Percentiles rank a stretch among this genome's conserved stretches.
phyloP scores from a whole-genome alignment of 1,284 basidiomycete genomes.

The Omphalotus olearius region DNA sequence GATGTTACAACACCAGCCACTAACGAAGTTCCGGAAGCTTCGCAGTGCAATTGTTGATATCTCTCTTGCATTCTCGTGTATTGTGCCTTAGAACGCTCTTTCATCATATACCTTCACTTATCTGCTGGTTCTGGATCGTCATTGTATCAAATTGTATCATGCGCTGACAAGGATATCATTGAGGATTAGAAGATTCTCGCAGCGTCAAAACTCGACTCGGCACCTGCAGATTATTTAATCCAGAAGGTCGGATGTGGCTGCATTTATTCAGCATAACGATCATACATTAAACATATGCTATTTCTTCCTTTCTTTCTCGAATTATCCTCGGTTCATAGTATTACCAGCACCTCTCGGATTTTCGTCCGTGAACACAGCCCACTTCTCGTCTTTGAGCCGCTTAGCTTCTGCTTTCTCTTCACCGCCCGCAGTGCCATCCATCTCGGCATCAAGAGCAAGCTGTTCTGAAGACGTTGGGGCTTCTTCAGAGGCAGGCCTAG shows the following conservation, averaged over 20 bases:
- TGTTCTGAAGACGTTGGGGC: conserved; percentile 75
- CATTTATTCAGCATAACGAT: too few relatives aligned
- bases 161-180: too few relatives aligned
- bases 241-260: too few relatives aligned
- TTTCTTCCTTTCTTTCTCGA: too few relatives aligned
- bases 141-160: too few relatives aligned
- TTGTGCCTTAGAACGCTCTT: too few relatives aligned
- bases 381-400: conserved; percentile 79
- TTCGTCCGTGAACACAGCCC: conserved; percentile 80
- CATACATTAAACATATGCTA: too few relatives aligned
- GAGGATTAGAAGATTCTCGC: too few relatives aligned
- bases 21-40: conserved; percentile 71
- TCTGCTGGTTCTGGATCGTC: too few relatives aligned
- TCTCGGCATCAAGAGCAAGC: conserved; percentile 73
- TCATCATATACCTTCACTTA: too few relatives aligned
- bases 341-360: conserved; percentile 87
- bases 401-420: conserved; percentile 75
- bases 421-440: conserved; percentile 74
- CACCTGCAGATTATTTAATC: too few relatives aligned
- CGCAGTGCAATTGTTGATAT: conserved; percentile 66
- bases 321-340: conserved; percentile 88
- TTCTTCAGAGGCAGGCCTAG: conserved; percentile 65
- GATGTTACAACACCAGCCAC: conserved; percentile 69
- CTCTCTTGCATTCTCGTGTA: background rate
- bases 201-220: too few relatives aligned